Base-by-base conservation (phyloP, 2,329 filamentous ascomycete species). In the Colletotrichum echinochloae region DNA sequence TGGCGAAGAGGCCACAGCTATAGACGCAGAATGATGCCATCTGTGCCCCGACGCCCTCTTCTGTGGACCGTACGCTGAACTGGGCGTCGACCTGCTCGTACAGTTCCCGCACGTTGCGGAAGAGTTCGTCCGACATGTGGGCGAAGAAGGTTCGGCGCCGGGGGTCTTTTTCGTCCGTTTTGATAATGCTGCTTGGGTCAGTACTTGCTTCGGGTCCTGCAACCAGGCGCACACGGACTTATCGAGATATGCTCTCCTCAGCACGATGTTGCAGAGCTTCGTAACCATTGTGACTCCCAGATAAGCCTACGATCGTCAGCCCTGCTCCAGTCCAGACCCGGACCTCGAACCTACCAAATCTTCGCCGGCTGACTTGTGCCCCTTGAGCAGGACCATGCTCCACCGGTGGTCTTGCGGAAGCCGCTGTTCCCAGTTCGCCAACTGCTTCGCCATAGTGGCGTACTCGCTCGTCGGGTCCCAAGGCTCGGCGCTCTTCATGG, bases 21-120 rank as follows among this genome's bases (percentile, higher is more conserved):
- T 88, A 88, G 16, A 88, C 85, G 65, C 84, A 86, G 73, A 88
- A 88, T 1, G 85, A 78, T 79, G 85, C 82, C 80, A 88, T 88
- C 74, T 88, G 86, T 2, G 85, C 85, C 2, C 86, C 86, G 20
- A 86, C 81, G 44, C 83, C 84, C 71, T 86, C 85, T 39, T 86
- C 83, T 0, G 81, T 78, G 1, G 82, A 78, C 7, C 83, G 81
- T 5, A 82, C 80, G 18, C 82, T 81, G 69, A 87, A 88, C 65
- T 87, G 85, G 5, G 83, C 83, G 56, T 86, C 82, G 20, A 88
- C 83, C 70, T 88, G 86, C 56, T 85, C 81, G 70, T 83, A 87
- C 4, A 88, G 75, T 1, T 78, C 76, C 37, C 80, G 79, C 5
- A 88, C 84, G 57, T 87, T 86, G 57, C 78, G 78, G 71, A 87